A percentile compares a stretch with the other conserved stretches of the same genome.
Evolutionary conservation across 1,284 basidiomycete genomes (phyloP).

Genomic region (Ustilago crameri): DNA sequence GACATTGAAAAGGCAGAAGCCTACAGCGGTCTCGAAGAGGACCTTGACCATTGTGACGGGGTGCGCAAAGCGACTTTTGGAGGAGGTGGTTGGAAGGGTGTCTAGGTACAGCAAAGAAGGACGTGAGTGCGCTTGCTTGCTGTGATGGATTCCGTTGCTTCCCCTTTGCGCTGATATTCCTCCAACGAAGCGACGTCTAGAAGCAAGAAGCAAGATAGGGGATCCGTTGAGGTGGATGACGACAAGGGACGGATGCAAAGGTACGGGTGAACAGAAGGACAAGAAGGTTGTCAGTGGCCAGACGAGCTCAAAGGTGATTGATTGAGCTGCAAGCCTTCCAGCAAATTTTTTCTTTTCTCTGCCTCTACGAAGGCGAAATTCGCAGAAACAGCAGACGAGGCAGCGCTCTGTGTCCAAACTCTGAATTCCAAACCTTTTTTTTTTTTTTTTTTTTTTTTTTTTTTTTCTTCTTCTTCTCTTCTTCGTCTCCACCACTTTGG

Average conservation of each 20-base stretch:
- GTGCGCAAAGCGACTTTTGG: neutral
- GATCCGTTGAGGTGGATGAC: neutral
- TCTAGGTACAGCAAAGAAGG: neutral
- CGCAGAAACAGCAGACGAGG: neutral
- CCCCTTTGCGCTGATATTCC: conserved; percentile 4
- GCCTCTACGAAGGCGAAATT: neutral
- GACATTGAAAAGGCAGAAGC: conserved; percentile 98
- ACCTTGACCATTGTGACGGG: conserved; percentile 63
- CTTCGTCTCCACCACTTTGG: conserved; percentile 21
- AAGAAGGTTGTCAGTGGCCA: neutral
- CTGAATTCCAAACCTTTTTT: conserved; percentile 11
- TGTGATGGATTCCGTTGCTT: conserved; percentile 3
- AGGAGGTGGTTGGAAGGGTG: neutral
- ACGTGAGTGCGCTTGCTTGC: neutral
- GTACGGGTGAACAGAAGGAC: conserved; percentile 6
- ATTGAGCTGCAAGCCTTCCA: neutral
- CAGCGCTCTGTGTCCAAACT: neutral
- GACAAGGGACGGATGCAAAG: neutral
- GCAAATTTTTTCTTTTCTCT: conserved; percentile 19
- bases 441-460: conserved; percentile 11
- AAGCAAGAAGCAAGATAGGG: conserved; percentile 1
- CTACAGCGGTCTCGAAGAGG: conserved; percentile 70
- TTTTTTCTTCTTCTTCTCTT: conserved; percentile 12
- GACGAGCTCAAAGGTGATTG: neutral
- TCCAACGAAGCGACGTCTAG: neutral